phyloP scores from a whole-genome alignment of 345 rosid species.

The Hibiscus tridactylites region DNA sequence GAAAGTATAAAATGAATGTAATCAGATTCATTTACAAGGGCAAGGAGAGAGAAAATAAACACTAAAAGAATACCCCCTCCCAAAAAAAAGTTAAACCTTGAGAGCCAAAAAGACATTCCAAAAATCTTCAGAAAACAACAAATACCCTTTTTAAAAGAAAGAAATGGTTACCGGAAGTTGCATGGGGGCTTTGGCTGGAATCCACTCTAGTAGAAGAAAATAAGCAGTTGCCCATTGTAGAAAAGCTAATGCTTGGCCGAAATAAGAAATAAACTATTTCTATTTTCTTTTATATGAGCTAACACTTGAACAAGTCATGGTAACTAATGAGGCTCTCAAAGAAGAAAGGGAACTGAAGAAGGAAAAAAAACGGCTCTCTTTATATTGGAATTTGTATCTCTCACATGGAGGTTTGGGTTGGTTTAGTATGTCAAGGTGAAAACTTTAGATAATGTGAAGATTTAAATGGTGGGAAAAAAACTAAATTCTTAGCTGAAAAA shows the following conservation, averaged over 20 bases:
- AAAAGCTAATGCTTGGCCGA: not conserved
- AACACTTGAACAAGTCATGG: not conserved
- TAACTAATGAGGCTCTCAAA: not conserved
- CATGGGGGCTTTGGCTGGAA: constrained; percentile 38
- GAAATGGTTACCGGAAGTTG: constrained; percentile 46
- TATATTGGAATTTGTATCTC: not conserved
- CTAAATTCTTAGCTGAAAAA: not conserved
- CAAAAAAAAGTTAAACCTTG: not conserved
- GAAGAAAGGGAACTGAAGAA: not conserved
- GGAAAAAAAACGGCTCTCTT: not conserved
- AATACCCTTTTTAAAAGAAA: not conserved
- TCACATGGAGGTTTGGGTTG: not conserved
- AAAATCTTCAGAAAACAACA: not conserved
- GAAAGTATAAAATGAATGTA: not conserved
- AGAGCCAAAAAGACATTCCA: not conserved
- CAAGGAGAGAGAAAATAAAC: not conserved
- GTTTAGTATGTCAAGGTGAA: not conserved
- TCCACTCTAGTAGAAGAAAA: constrained; percentile 61
- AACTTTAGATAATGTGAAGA: not conserved
- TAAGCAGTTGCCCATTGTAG: constrained; percentile 66
- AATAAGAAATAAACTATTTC: not conserved
- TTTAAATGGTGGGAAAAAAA: not conserved
- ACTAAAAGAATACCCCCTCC: not conserved
- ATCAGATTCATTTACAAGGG: not conserved
- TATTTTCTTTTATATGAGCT: not conserved